Percentiles rank a stretch among this genome's conserved stretches.
phyloP scores from a whole-genome alignment of 2,329 filamentous ascomycete genomes.

The Claviceps sp. region DNA sequence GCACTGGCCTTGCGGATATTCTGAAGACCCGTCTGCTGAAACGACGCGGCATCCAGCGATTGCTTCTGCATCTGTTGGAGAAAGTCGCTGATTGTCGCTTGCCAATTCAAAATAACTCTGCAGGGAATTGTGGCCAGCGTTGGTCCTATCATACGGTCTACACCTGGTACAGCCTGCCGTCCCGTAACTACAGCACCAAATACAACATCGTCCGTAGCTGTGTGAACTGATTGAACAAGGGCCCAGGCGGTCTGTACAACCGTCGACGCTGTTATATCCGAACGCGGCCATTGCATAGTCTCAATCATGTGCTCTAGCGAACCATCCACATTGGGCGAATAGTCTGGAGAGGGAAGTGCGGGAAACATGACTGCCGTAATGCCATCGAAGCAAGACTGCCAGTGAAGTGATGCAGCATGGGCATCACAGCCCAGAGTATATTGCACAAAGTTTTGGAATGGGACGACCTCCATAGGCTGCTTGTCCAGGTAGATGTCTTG shows the following conservation, averaged over 20 bases:
- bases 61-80: constrained; percentile 6
- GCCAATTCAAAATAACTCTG: constrained; percentile 21
- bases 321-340: constrained; percentile 31
- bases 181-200: constrained; percentile 31
- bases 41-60: constrained; percentile 8
- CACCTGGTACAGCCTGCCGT: constrained; percentile 13
- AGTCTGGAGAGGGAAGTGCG: constrained; percentile 25
- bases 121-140: constrained; percentile 30
- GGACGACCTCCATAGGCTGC: neutral
- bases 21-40: constrained; percentile 8
- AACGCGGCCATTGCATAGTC: neutral
- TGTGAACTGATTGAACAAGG: constrained; percentile 34
- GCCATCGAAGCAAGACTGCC: neutral
- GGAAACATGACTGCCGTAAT: constrained; percentile 17
- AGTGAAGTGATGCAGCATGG: neutral
- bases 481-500: constrained; percentile 6
- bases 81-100: constrained; percentile 6
- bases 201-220: constrained; percentile 23
- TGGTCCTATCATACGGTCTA: constrained; percentile 12
- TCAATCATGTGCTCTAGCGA: constrained; percentile 11
- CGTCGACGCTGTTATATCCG: constrained; percentile 13
- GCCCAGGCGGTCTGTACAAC: constrained; percentile 29
- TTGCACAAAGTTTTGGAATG: constrained; percentile 21
- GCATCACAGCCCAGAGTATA: neutral
- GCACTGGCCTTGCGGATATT: neutral